Conservation (phyloP, 169 alveolate genomes). For the Cryptosporidium sp. region DNA sequence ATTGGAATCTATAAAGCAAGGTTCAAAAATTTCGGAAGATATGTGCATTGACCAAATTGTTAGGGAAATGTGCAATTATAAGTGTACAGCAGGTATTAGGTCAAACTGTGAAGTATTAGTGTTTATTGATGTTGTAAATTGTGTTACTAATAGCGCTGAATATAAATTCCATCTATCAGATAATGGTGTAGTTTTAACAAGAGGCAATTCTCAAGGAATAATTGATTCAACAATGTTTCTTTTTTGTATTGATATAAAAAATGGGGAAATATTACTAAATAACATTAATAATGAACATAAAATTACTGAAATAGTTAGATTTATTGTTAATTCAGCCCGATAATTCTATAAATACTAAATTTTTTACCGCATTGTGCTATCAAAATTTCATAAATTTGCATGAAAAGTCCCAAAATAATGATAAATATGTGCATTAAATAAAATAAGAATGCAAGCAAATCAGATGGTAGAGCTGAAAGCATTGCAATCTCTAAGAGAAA, state of each 20-base stretch:
- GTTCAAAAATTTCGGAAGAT: background rate
- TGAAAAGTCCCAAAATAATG: background rate
- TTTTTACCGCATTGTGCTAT: conserved; percentile 42
- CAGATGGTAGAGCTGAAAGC: conserved; percentile 58
- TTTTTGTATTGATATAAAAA: conserved; percentile 33
- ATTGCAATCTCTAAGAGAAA: conserved; percentile 19
- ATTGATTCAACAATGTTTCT: conserved; percentile 35
- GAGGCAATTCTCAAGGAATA: conserved; percentile 25
- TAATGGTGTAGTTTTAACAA: conserved; percentile 35
- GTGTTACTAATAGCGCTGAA: background rate
- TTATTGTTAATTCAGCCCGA: background rate
- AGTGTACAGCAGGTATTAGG: conserved; percentile 32
- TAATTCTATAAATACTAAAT: background rate
- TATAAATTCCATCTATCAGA: conserved; percentile 29
- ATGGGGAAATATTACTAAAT: conserved; percentile 35
- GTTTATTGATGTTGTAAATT: conserved; percentile 22
- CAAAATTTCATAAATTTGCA: conserved; percentile 6
- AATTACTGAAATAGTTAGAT: conserved; percentile 9
- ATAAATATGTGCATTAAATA: background rate
- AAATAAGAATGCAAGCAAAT: conserved; percentile 31
- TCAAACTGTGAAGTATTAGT: conserved; percentile 22
- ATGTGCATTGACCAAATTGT: conserved; percentile 22
- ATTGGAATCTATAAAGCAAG: background rate
- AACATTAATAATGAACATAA: background rate
- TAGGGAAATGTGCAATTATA: conserved; percentile 13